Percentiles rank a stretch among this genome's conserved stretches.
Conservation (phyloP, 176 grass and related monocot species). For the Paspalum notatum region DNA sequence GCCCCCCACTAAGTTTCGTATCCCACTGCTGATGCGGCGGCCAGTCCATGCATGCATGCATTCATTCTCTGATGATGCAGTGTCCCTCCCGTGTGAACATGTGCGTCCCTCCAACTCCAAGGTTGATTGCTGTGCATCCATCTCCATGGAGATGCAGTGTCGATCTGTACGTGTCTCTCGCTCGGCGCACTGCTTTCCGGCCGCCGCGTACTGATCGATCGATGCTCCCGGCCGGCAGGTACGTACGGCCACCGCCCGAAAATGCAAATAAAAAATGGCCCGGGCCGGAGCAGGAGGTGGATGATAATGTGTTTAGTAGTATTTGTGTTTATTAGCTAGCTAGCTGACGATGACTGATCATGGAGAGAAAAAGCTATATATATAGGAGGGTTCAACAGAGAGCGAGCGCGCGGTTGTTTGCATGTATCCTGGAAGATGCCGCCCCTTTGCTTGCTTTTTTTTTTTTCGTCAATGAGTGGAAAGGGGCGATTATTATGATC, state of each 20-base stretch:
- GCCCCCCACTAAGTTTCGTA: constrained; percentile 38
- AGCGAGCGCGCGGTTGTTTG: constrained; percentile 41
- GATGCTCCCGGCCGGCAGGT: neutral
- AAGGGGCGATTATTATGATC: neutral
- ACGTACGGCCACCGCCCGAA: constrained; percentile 19
- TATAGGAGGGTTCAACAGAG: no score
- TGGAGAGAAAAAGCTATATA: no score
- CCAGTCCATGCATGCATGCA: no score
- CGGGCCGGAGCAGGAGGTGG: neutral
- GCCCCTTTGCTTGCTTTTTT: neutral
- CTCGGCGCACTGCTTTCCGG: constrained; percentile 25
- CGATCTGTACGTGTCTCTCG: no score
- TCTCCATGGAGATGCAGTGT: no score
- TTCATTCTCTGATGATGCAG: neutral
- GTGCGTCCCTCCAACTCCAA: neutral
- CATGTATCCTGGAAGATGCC: constrained; percentile 58
- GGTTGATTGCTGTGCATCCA: no score
- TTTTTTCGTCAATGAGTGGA: neutral
- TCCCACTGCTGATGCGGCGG: constrained; percentile 37
- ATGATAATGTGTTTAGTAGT: neutral
- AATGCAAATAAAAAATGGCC: constrained; percentile 15
- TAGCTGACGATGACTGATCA: neutral
- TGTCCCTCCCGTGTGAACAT: neutral
- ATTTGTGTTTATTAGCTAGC: neutral
- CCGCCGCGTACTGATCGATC: no score